Percentiles rank a stretch among this genome's conserved stretches.
These are phyloP conservation scores for Physcomitrium patens DNA, from an alignment of 225 moss, liverwort and hornwort genomes.

Conservation along the genomic window DNA sequence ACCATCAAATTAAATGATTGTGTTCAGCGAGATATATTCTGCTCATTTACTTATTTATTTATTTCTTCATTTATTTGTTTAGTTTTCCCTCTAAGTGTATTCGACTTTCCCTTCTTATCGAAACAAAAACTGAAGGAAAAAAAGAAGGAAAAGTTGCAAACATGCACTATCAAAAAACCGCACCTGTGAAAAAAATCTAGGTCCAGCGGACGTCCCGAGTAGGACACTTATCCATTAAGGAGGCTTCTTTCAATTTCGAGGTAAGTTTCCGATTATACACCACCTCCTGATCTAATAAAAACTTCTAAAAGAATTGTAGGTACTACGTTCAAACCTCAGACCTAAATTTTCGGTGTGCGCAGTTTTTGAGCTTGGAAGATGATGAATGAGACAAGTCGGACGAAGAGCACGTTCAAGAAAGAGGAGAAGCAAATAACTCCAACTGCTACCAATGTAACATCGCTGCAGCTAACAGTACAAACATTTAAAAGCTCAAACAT, in stretches of 20 bases:
- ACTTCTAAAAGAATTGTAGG: constrained; percentile 6
- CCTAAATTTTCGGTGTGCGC: neutral
- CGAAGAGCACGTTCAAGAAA: constrained; percentile 38
- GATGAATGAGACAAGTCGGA: constrained; percentile 32
- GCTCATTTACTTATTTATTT: neutral
- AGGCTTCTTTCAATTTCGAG: constrained; percentile 63
- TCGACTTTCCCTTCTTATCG: constrained; percentile 4
- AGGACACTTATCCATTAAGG: constrained; percentile 56
- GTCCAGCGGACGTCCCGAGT: constrained; percentile 59
- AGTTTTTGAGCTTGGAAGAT: constrained; percentile 60
- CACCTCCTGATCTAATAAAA: constrained; percentile 15
- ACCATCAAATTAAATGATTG: neutral
- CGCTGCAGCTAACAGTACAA: constrained; percentile 44
- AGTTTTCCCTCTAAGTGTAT: neutral
- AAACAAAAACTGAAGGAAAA: constrained; percentile 13
- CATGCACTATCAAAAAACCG: constrained; percentile 37
- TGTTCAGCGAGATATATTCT: neutral
- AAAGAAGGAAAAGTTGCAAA: constrained; percentile 30
- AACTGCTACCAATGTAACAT: constrained; percentile 48
- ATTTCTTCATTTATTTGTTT: neutral
- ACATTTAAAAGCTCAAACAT: constrained; percentile 50
- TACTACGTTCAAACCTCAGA: constrained; percentile 22
- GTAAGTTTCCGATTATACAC: constrained; percentile 27
- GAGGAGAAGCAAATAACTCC: constrained; percentile 43
- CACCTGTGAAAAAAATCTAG: constrained; percentile 43